Evolutionary conservation across 1,284 basidiomycete genomes (phyloP).

Genomic region (Fomes fomentarius): DNA sequence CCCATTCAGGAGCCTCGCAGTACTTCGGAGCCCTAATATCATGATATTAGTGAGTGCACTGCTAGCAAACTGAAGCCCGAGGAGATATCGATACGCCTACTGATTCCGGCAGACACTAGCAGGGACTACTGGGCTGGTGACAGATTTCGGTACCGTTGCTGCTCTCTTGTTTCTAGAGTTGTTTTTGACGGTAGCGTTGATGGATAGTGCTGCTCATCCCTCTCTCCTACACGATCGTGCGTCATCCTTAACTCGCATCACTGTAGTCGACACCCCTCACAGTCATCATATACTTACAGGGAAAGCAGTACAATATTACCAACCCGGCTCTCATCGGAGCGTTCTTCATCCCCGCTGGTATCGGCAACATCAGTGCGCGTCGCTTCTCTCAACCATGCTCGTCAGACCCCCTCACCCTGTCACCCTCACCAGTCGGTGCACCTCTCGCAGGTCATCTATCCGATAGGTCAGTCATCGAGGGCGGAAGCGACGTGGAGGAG

Average conservation of each 20-base stretch:
- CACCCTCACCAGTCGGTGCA: slow-evolving; percentile 53
- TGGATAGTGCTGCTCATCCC: slow-evolving; percentile 41
- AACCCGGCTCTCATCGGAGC: slow-evolving; percentile 63
- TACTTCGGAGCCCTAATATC: slow-evolving; percentile 66
- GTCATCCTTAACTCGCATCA: too few relatives aligned
- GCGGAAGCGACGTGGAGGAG: slow-evolving; percentile 48
- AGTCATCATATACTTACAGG: too few relatives aligned
- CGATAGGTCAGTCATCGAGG: slow-evolving; percentile 50
- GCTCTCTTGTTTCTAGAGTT: too few relatives aligned
- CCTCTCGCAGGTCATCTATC: slow-evolving; percentile 55
- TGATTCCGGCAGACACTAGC: slow-evolving; percentile 44
- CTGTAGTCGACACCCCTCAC: too few relatives aligned
- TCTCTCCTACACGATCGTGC: slow-evolving; percentile 44
- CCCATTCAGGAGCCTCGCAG: slow-evolving; percentile 54
- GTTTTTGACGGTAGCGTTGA: not conserved
- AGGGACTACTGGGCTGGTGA: slow-evolving; percentile 41
- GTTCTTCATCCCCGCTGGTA: slow-evolving; percentile 60
- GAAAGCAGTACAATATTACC: slow-evolving; percentile 57
- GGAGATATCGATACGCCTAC: too few relatives aligned
- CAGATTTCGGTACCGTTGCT: slow-evolving; percentile 44
- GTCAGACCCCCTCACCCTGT: not conserved
- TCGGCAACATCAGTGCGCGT: slow-evolving; percentile 63
- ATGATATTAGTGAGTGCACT: slow-evolving; percentile 49
- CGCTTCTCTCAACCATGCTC: not conserved
- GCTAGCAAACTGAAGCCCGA: not conserved